Evolutionary conservation across 2,329 filamentous ascomycete genomes (phyloP), one percentile per base, ranked within the genome.

Genomic region (Pezicula carpinea): DNA sequence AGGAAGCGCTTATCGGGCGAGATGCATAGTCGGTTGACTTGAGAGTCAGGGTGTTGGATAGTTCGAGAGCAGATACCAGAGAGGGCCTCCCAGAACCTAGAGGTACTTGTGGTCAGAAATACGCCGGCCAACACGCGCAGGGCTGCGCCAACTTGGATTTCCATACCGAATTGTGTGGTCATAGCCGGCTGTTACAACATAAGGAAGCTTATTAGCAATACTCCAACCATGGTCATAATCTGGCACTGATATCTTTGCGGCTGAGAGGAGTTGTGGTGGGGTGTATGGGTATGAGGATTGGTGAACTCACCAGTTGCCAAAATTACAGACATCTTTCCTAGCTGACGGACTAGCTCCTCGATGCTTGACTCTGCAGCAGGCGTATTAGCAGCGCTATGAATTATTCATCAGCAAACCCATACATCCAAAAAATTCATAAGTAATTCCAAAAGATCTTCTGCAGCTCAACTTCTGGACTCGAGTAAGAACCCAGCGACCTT

Each of bases 11-110:
- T 99, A 73, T 99, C 93, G 53, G 93, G 93, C 11, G 93, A 96
- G 63, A 99, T 99, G 69, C 92, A 97, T 41, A 99, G 84, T 36
- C 93, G 88, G 70, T 99, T 99, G 59, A 99, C 93, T 69, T 99
- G 93, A 8, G 92, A 97, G 69, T 99, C 93, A 2, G 93, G 89
- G 64, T 99, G 92, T 59, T 96, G 93, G 59, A 99, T 97, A 18
- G 93, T 99, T 55, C 93, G 88, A 35, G 90, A 96, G 72, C 93
- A 99, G 61, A 99, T 97, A 45, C 93, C 93, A 10, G 91, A 96
- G 47, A 99, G 80, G 1, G 93, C 93, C 70, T 99, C 93, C 93
- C 93, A 99, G 73, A 99, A 99, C 55, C 90, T 95, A 64, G 38
- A 40, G 23, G 38, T 17, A 15, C 6, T 34, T 5, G 17, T 39